Evolutionary conservation across 495 filamentous ascomycete species (phyloP).

Genomic region (Glarea lozoyensis): DNA sequence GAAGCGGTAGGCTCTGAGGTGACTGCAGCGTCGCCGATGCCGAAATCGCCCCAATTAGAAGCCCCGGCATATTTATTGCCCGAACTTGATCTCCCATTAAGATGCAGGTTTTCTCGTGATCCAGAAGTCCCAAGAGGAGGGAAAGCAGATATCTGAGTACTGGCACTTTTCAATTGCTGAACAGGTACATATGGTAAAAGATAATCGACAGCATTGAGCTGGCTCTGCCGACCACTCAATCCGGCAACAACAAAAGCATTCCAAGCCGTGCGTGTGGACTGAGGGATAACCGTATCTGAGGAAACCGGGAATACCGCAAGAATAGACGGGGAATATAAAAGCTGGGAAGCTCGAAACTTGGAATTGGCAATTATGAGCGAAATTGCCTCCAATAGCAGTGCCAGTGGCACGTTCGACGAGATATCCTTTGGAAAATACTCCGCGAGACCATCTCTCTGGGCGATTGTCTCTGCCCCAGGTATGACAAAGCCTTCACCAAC

Average conservation of each 20-base stretch:
- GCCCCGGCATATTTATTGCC: conserved; percentile 8
- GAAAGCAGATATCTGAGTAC: conserved; percentile 16
- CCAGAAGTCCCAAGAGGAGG: conserved; percentile 19
- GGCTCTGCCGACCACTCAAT: conserved; percentile 21
- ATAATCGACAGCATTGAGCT: conserved; percentile 46
- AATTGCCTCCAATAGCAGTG: conserved; percentile 71
- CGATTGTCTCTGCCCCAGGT: conserved; percentile 41
- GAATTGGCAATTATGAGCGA: conserved; percentile 73
- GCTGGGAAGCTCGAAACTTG: conserved; percentile 62
- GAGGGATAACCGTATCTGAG: conserved; percentile 13
- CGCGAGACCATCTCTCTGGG: conserved; percentile 31
- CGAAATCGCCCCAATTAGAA: conserved; percentile 14
- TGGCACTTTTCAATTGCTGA: conserved; percentile 14
- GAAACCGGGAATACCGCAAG: conserved; percentile 55
- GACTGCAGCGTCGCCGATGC: conserved; percentile 1
- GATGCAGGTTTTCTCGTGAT: conserved; percentile 12
- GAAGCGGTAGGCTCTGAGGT: conserved; percentile 2
- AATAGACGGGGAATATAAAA: conserved; percentile 71
- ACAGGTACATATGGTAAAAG: conserved; percentile 39
- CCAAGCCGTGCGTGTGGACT: conserved; percentile 25
- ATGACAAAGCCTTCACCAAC: conserved; percentile 57
- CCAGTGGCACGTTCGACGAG: conserved; percentile 48
- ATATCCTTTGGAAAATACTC: conserved; percentile 46
- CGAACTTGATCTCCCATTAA: conserved; percentile 4
- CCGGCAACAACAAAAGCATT: conserved; percentile 26